A percentile compares a stretch with the other conserved stretches of the same genome.
These are phyloP conservation scores for Globisporangium perplexum DNA, from an alignment of 352 stramenopile species.

Conservation along the genomic window DNA sequence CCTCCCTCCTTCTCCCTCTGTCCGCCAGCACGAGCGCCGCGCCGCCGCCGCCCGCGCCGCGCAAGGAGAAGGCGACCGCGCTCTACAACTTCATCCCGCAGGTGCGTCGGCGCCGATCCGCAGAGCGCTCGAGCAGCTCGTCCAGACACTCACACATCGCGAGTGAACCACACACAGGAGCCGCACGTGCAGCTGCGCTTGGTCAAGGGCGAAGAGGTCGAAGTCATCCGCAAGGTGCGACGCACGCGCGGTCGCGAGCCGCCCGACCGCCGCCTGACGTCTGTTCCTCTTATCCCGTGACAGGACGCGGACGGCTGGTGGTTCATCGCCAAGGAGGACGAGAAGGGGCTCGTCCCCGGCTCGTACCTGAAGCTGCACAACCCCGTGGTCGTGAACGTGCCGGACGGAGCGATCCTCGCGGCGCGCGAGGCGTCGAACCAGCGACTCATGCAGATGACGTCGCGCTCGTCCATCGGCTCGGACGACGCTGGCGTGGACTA, in stretches of 20 bases:
- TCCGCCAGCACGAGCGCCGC: constrained; percentile 2
- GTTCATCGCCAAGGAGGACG: constrained; percentile 71
- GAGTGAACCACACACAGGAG: too few relatives aligned
- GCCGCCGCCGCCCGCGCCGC: constrained; percentile 15
- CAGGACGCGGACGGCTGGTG: constrained; percentile 76
- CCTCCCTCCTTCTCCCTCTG: background rate
- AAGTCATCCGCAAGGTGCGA: constrained; percentile 63
- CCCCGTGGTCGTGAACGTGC: constrained; percentile 37
- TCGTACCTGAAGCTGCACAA: constrained; percentile 72
- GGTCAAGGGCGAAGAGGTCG: constrained; percentile 60
- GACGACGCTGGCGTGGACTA: constrained; percentile 28
- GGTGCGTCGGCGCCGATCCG: constrained; percentile 6
- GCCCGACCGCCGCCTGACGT: too few relatives aligned
- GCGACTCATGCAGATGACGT: constrained; percentile 52
- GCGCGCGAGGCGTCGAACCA: constrained; percentile 75
- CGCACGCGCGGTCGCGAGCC: too few relatives aligned
- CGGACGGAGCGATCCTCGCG: constrained; percentile 54
- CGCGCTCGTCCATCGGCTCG: constrained; percentile 16
- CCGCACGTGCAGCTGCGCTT: constrained; percentile 59
- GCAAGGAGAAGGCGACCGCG: constrained; percentile 63
- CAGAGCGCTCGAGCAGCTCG: too few relatives aligned
- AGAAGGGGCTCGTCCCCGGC: constrained; percentile 76
- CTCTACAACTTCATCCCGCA: constrained; percentile 78
- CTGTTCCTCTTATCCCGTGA: background rate
- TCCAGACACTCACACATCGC: too few relatives aligned